Conservation (phyloP, 2,329 filamentous ascomycete species). For the Erysiphe neolycopersici region DNA sequence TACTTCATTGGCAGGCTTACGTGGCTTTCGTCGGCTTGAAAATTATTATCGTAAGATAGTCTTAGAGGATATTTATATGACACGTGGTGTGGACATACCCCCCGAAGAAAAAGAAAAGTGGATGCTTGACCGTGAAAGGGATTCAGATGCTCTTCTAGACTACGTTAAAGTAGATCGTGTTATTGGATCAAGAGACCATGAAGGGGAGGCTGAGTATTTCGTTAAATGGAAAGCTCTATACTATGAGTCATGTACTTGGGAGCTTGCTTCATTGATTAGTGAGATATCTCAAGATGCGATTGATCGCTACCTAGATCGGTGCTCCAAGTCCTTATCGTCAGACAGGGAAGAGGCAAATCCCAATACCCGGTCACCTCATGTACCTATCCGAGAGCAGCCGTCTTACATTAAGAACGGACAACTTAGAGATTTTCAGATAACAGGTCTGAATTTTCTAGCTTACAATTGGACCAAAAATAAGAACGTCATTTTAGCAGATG, state of each 20-base stretch:
- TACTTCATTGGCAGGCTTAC: constrained; percentile 45
- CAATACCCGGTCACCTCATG: constrained; percentile 45
- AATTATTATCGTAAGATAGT: constrained; percentile 82
- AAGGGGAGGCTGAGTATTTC: constrained; percentile 64
- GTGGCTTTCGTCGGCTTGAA: constrained; percentile 68
- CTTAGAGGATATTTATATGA: constrained; percentile 51
- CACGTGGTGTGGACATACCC: constrained; percentile 44
- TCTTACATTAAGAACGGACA: constrained; percentile 63
- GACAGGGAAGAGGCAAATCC: constrained; percentile 51
- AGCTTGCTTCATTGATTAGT: constrained; percentile 47
- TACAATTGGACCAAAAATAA: constrained; percentile 88
- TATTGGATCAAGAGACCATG: constrained; percentile 56
- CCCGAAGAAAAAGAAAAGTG: constrained; percentile 81
- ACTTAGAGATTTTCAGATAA: constrained; percentile 78
- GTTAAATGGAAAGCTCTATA: constrained; percentile 93
- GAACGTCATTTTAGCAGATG: constrained; percentile 92
- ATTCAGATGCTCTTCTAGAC: constrained; percentile 66
- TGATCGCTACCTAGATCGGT: constrained; percentile 69
- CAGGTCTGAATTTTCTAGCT: constrained; percentile 79
- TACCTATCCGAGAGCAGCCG: constrained; percentile 53
- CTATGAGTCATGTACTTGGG: constrained; percentile 93
- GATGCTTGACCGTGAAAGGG: constrained; percentile 79
- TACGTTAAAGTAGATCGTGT: constrained; percentile 84
- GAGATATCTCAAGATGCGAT: constrained; percentile 67
- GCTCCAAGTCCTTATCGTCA: constrained; percentile 54